Conservation (phyloP, 2,329 filamentous ascomycete species). For the Lojkania enalia region DNA sequence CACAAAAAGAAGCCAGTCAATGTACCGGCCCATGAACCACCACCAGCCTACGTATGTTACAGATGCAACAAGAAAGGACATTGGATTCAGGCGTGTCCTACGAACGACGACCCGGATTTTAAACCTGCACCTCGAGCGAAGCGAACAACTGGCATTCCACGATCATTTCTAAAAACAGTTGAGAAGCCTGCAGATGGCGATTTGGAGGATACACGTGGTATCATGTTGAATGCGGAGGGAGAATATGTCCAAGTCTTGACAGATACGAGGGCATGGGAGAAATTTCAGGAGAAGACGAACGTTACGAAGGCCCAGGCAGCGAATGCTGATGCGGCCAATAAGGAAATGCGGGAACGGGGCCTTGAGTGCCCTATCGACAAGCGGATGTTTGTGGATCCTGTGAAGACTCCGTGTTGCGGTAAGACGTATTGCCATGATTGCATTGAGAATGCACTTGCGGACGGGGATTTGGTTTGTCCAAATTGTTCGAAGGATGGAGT, state of each 20-base stretch:
- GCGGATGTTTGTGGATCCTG: conserved; percentile 96
- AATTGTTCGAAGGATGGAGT: conserved; percentile 89
- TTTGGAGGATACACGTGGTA: conserved; percentile 77
- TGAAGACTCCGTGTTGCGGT: conserved; percentile 97
- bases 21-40: conserved; percentile 90
- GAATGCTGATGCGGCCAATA: conserved; percentile 74
- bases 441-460: conserved; percentile 98
- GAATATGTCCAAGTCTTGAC: conserved; percentile 96
- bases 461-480: conserved; percentile 96
- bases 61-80: conserved; percentile 97
- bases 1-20: conserved; percentile 65
- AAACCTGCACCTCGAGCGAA: conserved; percentile 93
- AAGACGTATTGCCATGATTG: conserved; percentile 99
- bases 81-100: conserved; percentile 97
- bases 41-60: conserved; percentile 93
- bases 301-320: conserved; percentile 82
- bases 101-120: conserved; percentile 96
- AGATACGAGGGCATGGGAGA: conserved; percentile 94
- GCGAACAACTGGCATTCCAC: conserved; percentile 93
- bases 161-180: conserved; percentile 92
- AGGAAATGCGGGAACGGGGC: conserved; percentile 84
- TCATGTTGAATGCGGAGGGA: conserved; percentile 97
- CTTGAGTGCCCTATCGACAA: conserved; percentile 96
- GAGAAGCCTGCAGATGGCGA: conserved; percentile 88
- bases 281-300: conserved; percentile 93